Conservation (phyloP, 768 basidiomycete genomes). For the Scleroderma citrinum region DNA sequence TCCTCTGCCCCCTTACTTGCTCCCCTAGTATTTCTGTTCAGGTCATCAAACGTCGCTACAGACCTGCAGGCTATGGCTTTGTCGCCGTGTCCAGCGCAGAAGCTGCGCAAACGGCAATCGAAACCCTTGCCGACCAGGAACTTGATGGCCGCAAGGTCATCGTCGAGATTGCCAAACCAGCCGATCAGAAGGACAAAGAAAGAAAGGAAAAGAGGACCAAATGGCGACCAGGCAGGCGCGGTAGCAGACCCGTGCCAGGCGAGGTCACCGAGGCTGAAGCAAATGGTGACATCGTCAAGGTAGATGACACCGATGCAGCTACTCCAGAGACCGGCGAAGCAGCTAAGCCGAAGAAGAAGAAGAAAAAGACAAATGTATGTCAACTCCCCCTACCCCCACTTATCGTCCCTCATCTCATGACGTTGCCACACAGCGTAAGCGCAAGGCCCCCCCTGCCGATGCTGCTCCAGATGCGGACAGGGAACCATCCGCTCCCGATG, state of each 20-base stretch:
- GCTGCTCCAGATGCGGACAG: constrained; percentile 23
- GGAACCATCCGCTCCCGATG: constrained; percentile 32
- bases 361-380: constrained; percentile 62
- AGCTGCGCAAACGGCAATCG: constrained; percentile 83
- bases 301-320: constrained; percentile 47
- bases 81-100: constrained; percentile 76
- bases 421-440: constrained; percentile 39
- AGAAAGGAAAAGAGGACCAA: constrained; percentile 73
- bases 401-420: constrained; percentile 9
- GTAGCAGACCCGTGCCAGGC: constrained; percentile 80
- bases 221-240: constrained; percentile 81
- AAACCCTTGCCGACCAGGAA: constrained; percentile 79
- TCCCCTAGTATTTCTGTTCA: constrained; percentile 66
- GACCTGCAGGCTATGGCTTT: constrained; percentile 91
- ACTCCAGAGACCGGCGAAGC: constrained; percentile 47
- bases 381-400: not conserved
- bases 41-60: constrained; percentile 79
- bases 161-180: constrained; percentile 89
- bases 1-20: constrained; percentile 7
- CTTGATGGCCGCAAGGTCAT: constrained; percentile 86
- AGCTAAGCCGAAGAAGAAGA: constrained; percentile 71
- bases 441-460: constrained; percentile 32
- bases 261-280: constrained; percentile 90
- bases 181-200: constrained; percentile 77
- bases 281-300: constrained; percentile 58